Percentiles rank a stretch among this genome's conserved stretches.
Evolutionary conservation across 2,329 filamentous ascomycete species (phyloP).

Genomic region (Fusarium sp.): DNA sequence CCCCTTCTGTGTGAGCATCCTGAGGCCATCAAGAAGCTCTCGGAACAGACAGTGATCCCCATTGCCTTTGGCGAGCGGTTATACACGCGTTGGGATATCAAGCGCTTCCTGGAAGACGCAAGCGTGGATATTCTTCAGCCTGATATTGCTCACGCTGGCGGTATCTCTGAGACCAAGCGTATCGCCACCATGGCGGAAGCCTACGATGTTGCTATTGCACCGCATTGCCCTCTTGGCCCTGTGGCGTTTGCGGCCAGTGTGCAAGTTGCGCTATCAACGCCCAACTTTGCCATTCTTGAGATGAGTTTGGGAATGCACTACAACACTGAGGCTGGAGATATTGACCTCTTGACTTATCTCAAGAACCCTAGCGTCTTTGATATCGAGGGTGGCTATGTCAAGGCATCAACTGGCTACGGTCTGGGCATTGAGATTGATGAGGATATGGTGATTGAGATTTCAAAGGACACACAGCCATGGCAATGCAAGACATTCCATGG

Average conservation of each 20-base stretch:
- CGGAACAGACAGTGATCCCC: conserved; percentile 59
- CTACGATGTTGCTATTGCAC: conserved; percentile 78
- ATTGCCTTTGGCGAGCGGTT: conserved; percentile 79
- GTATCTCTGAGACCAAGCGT: conserved; percentile 75
- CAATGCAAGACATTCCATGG: conserved; percentile 25
- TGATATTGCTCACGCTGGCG: conserved; percentile 77
- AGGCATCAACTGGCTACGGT: conserved; percentile 68
- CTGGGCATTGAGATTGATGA: conserved; percentile 79
- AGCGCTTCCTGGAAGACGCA: conserved; percentile 74
- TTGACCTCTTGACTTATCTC: conserved; percentile 74
- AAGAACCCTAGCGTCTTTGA: conserved; percentile 73
- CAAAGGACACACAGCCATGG: conserved; percentile 71
- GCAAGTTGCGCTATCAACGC: conserved; percentile 70
- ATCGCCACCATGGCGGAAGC: conserved; percentile 78
- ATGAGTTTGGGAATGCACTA: conserved; percentile 86
- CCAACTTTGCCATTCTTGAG: conserved; percentile 79
- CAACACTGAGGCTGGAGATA: conserved; percentile 71
- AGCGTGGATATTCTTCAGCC: conserved; percentile 79
- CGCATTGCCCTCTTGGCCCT: conserved; percentile 78
- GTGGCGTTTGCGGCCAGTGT: conserved; percentile 78
- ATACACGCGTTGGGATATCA: conserved; percentile 78
- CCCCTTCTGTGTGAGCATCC: conserved; percentile 75
- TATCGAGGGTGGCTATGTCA: conserved; percentile 73
- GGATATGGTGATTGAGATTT: conserved; percentile 69
- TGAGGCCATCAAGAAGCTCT: conserved; percentile 65